Evolutionary conservation across 1,139 yeast genomes (phyloP).

Genomic region (Geotrichum restrictum): DNA sequence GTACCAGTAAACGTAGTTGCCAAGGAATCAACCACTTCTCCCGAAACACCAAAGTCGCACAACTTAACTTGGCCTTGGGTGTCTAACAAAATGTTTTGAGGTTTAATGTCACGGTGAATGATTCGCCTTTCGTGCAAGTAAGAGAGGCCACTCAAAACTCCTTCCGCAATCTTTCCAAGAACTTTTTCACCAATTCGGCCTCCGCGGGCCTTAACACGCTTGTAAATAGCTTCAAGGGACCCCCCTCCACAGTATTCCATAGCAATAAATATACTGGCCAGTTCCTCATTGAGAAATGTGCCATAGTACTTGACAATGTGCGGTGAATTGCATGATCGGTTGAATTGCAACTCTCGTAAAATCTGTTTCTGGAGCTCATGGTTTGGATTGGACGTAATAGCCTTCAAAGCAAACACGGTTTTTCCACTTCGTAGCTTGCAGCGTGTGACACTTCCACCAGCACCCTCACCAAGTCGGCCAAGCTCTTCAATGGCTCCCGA

Average conservation of each 20-base stretch:
- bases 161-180: slow-evolving; percentile 81
- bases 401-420: slow-evolving; percentile 79
- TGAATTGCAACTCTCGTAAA: slow-evolving; percentile 82
- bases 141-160: slow-evolving; percentile 76
- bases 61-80: slow-evolving; percentile 75
- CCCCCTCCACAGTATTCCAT: slow-evolving; percentile 97
- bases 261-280: slow-evolving; percentile 78
- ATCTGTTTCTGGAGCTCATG: slow-evolving; percentile 79
- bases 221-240: slow-evolving; percentile 83
- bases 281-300: slow-evolving; percentile 72
- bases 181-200: slow-evolving; percentile 92
- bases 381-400: slow-evolving; percentile 73
- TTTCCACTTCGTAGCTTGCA: slow-evolving; percentile 54
- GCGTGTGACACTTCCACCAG: slow-evolving; percentile 84
- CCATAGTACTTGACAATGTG: slow-evolving; percentile 90
- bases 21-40: slow-evolving; percentile 89
- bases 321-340: slow-evolving; percentile 74
- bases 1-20: slow-evolving; percentile 98
- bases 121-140: slow-evolving; percentile 83
- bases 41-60: slow-evolving; percentile 98
- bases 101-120: slow-evolving; percentile 87
- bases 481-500: slow-evolving; percentile 57
- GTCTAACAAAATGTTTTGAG: slow-evolving; percentile 81
- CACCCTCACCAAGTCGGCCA: slow-evolving; percentile 83
- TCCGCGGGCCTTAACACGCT: slow-evolving; percentile 56